These are phyloP conservation scores for Neurospora sp. DNA, from an alignment of 495 filamentous ascomycete genomes.

Conservation along the genomic window DNA sequence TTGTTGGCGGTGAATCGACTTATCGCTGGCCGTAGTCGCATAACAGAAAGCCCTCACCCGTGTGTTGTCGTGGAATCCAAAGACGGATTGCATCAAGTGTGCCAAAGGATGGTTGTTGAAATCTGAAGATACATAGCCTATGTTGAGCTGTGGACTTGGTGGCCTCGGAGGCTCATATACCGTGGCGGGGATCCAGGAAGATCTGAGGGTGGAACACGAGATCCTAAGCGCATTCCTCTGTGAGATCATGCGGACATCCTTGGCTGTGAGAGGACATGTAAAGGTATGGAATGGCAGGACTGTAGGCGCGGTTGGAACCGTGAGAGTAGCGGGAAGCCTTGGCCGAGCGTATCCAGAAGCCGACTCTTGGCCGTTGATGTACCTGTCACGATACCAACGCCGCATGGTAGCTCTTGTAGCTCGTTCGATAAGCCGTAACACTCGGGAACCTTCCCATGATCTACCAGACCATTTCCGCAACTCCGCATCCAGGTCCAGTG, in stretches of 20 bases:
- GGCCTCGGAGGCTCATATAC: slow-evolving; percentile 79
- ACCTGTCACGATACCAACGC: slow-evolving; percentile 81
- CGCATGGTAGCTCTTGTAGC: slow-evolving; percentile 66
- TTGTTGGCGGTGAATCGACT: slow-evolving; percentile 82
- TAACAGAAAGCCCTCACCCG: slow-evolving; percentile 86
- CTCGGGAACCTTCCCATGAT: slow-evolving; percentile 79
- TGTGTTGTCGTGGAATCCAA: slow-evolving; percentile 71
- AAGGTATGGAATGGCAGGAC: slow-evolving; percentile 99
- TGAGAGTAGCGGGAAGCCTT: slow-evolving; percentile 60
- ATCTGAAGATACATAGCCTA: slow-evolving; percentile 95
- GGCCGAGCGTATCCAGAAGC: slow-evolving; percentile 59
- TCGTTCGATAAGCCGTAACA: slow-evolving; percentile 81
- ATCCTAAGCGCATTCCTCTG: slow-evolving; percentile 92
- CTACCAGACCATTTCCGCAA: slow-evolving; percentile 64
- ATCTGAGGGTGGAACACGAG: slow-evolving; percentile 74
- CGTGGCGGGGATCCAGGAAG: slow-evolving; percentile 73
- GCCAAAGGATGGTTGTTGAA: slow-evolving; percentile 99
- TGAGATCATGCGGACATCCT: slow-evolving; percentile 90
- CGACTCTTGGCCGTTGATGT: slow-evolving; percentile 53
- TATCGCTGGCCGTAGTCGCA: slow-evolving; percentile 89
- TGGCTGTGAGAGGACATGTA: slow-evolving; percentile 85
- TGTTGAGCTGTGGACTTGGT: slow-evolving; percentile 70
- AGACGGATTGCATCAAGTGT: slow-evolving; percentile 97
- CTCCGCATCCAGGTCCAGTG: slow-evolving; percentile 24
- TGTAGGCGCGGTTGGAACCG: slow-evolving; percentile 83